These are phyloP conservation scores for Boletus bicolor DNA, from an alignment of 768 basidiomycete species.

Conservation along the genomic window DNA sequence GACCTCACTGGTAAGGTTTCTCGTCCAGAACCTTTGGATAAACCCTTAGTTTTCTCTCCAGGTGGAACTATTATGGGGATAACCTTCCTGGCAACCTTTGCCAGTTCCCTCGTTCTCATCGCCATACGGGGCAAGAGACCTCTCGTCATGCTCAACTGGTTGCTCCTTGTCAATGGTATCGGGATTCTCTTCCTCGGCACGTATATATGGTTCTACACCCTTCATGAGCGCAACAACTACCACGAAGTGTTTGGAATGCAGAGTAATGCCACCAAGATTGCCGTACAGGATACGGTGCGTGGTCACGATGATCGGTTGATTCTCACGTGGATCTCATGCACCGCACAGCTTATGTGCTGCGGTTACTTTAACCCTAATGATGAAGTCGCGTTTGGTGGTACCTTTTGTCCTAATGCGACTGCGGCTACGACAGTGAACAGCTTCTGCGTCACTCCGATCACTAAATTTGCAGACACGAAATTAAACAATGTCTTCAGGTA, in stretches of 20 bases:
- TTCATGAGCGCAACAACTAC: slow-evolving; percentile 69
- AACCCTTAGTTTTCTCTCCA: slow-evolving; percentile 27
- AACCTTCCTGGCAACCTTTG: slow-evolving; percentile 60
- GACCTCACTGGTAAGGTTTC: slow-evolving; percentile 57
- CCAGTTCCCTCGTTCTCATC: slow-evolving; percentile 68
- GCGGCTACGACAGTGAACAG: slow-evolving; percentile 38
- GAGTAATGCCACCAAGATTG: slow-evolving; percentile 44
- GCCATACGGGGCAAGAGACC: slow-evolving; percentile 65
- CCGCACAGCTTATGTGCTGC: slow-evolving; percentile 69
- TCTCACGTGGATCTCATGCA: neutral
- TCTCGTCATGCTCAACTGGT: slow-evolving; percentile 75
- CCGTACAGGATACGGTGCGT: slow-evolving; percentile 72
- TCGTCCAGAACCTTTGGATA: neutral
- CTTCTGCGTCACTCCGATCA: slow-evolving; percentile 73
- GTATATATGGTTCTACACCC: slow-evolving; percentile 79
- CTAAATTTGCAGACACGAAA: slow-evolving; percentile 62
- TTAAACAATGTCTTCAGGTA: slow-evolving; percentile 85
- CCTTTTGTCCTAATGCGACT: slow-evolving; percentile 50
- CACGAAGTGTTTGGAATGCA: slow-evolving; percentile 51
- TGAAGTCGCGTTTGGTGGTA: slow-evolving; percentile 54
- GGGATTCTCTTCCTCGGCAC: slow-evolving; percentile 63
- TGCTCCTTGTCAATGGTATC: slow-evolving; percentile 61
- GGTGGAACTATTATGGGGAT: slow-evolving; percentile 73
- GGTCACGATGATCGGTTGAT: neutral
- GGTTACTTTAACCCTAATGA: slow-evolving; percentile 77